Base-by-base conservation (phyloP, 164 flowering plant species). In the Magnolia sinica region DNA sequence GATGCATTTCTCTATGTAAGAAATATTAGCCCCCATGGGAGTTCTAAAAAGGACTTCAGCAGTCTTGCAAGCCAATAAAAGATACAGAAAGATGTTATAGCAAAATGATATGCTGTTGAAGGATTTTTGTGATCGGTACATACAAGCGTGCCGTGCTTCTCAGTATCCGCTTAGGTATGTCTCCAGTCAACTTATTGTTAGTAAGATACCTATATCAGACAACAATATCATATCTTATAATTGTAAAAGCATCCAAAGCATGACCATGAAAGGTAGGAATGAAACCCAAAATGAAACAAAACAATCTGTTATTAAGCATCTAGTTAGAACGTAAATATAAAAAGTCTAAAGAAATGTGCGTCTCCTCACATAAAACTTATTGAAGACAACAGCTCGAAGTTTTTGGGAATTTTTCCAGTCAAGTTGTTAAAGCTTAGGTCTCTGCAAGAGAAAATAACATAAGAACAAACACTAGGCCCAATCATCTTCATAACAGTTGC, bases 361-460 rank as follows among this genome's bases (percentile, higher is more conserved):
- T 49, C 19, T 27, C 22, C 78, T 76, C 65, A 79, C 84, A 82
- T 76, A 72, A n/a, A 79, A 20, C 49, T 29, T 50, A 82, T 74
- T 1, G 2, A 1, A 27, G 24, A 1, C 73, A 84, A 50, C 23
- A 50, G 31, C 77, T 76, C 37, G 45, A 50, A 50, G 45, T 20
- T 71, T 37, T 70, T 4, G 51, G 96, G 94, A 76, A 92, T 83
- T 74, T 84, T 84, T 65, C 96, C 92, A 52, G 85, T 83, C 76
- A 92, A 78, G 78, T 82, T 76, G 76, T 92, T 92, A 68, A 81
- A 92, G 82, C 94, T 92, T 49, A 92, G 88, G 76, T 92, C 96
- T 76, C 96, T 50, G 73, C 73, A 71, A 37, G 20, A 50, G 18
- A 50, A 50, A 50, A 4, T 11, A 66, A 37, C 14, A 50, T 2